Percentiles rank a stretch among this genome's conserved stretches.
Conservation (phyloP, 1,284 basidiomycete genomes). For the Puccinia coronata region DNA sequence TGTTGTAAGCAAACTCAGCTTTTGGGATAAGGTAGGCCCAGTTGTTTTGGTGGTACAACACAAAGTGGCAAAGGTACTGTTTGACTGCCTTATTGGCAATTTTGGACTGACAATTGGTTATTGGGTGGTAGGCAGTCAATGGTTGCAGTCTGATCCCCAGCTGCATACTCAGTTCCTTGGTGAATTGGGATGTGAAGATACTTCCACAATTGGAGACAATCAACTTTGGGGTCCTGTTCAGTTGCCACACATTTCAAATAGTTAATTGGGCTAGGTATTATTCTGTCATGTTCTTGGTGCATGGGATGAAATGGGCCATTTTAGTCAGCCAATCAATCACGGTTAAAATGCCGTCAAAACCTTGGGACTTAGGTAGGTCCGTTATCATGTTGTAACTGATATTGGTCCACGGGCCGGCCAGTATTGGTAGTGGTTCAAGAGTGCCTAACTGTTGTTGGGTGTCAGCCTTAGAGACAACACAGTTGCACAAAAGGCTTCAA, state of each 20-base stretch:
- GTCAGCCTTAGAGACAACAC: no score
- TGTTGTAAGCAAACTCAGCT: constrained; percentile 58
- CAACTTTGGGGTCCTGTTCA: neutral
- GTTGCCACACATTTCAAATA: no score
- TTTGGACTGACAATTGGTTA: constrained; percentile 15
- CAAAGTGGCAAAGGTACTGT: constrained; percentile 51
- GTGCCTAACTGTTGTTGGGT: constrained; percentile 54
- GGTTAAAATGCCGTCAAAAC: constrained; percentile 60
- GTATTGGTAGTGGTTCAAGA: constrained; percentile 59
- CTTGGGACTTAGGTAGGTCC: constrained; percentile 59
- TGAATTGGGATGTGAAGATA: neutral
- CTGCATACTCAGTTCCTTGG: neutral
- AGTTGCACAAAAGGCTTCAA: no score
- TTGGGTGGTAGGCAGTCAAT: constrained; percentile 6
- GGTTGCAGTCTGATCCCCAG: neutral
- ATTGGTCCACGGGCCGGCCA: constrained; percentile 59
- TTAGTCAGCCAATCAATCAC: neutral
- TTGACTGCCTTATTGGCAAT: constrained; percentile 17
- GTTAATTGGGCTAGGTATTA: no score
- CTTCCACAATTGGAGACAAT: constrained; percentile 12
- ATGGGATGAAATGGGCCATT: neutral
- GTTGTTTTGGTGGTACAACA: constrained; percentile 50
- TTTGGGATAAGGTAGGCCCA: constrained; percentile 52
- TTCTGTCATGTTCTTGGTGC: no score
- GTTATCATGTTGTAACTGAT: constrained; percentile 63